Base-by-base conservation (phyloP, 495 filamentous ascomycete species). In the Astrothelium macrocarpum region DNA sequence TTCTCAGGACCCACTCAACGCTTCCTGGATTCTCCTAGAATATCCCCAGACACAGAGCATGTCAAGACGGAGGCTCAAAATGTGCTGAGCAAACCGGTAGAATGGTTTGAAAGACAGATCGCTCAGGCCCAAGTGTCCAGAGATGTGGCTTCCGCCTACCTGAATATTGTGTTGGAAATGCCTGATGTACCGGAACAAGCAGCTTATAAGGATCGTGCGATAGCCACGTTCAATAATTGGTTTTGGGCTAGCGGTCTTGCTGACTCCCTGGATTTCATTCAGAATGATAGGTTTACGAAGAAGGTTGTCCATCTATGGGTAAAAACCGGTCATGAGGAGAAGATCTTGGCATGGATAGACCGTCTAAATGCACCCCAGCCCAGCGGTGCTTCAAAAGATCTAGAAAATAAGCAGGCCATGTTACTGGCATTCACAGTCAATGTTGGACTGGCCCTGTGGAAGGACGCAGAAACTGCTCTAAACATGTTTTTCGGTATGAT, bases 201-300 rank as follows among this genome's bases (percentile, higher is more conserved):
- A 10, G 16, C 81, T 68, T 69, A 69, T 43, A 29, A 62, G 2
- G 77, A 77, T 0, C 73, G 75, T 0, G 77, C 78, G 7, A 81
- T 74, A 7, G 66, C 76, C 0, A 72, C 73, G 1, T 76, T 83
- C 1, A 45, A 81, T 2, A 71, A 75, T 32, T 85, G 81, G 81
- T 74, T 85, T 26, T 77, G 78, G 14, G 73, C 81, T 0, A 80
- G 78, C 2, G 80, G 80, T 5, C 64, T 73, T 43, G 76, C 78
- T 32, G 71, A 71, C 0, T 61, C 69, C 10, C 67, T 77, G 0
- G 36, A 64, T 1, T 80, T 82, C 42, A 63, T 80, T 1, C 32
- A 59, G 9, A 49, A 78, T 45, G 4, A 14, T 9, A 1, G 7
- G 5, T 75, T 84, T 46, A 62, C 75, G 20, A 14, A n/a, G 1